Evolutionary conservation across 495 filamentous ascomycete species (phyloP).

Genomic region (Tuber brumale): DNA sequence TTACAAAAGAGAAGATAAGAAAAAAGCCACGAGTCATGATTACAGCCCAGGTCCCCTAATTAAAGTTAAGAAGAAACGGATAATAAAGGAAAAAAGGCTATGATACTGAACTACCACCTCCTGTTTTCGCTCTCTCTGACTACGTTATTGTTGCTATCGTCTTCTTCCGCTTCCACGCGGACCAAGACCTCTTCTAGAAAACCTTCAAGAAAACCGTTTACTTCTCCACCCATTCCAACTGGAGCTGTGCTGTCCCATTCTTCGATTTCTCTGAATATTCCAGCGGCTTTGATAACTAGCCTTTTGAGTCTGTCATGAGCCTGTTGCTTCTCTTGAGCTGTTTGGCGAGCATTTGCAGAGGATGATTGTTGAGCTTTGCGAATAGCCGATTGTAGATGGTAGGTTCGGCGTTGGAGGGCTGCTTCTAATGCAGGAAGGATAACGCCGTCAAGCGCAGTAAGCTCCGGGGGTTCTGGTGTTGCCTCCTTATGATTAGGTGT

Average conservation of each 20-base stretch:
- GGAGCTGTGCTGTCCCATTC: conserved; percentile 71
- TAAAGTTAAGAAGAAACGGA: background rate
- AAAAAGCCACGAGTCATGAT: background rate
- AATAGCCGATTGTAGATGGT: conserved; percentile 53
- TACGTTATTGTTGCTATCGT: conserved; percentile 47
- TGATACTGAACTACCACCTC: conserved; percentile 16
- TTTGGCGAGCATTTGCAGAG: conserved; percentile 32
- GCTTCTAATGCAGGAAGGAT: conserved; percentile 86
- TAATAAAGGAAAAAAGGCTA: background rate
- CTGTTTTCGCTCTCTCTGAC: conserved; percentile 25
- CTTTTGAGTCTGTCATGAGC: conserved; percentile 75
- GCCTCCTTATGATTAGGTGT: conserved; percentile 18
- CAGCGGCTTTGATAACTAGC: conserved; percentile 66
- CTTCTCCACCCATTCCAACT: conserved; percentile 85
- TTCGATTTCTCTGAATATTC: conserved; percentile 80
- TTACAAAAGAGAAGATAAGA: conserved; percentile 1
- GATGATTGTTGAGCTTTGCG: conserved; percentile 42
- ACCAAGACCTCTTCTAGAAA: conserved; percentile 93
- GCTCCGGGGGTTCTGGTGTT: conserved; percentile 34
- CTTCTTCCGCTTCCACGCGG: conserved; percentile 75
- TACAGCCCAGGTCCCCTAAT: background rate
- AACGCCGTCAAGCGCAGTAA: conserved; percentile 64
- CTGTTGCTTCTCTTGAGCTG: conserved; percentile 59
- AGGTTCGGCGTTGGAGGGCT: conserved; percentile 72
- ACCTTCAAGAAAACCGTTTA: conserved; percentile 79